Conservation (phyloP, 768 basidiomycete genomes). For the Hirschioporus abietinus region DNA sequence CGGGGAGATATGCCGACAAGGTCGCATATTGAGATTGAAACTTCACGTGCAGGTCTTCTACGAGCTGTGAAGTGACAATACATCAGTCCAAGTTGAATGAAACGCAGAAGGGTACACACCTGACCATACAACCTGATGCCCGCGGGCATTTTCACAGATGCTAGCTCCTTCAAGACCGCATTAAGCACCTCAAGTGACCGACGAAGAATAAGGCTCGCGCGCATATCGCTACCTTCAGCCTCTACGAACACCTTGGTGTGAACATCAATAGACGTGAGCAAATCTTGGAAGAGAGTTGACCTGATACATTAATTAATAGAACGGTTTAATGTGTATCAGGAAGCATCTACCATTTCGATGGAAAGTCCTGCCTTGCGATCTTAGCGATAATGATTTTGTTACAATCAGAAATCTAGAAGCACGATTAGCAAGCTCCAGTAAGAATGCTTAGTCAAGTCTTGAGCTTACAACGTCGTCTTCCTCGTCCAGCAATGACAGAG, state of each 20-base stretch:
- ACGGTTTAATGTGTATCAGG: not conserved
- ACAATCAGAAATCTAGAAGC: constrained; percentile 65
- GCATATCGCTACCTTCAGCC: constrained; percentile 35
- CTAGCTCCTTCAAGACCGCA: constrained; percentile 63
- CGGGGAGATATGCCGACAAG: constrained; percentile 35
- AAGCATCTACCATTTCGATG: constrained; percentile 55
- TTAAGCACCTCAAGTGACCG: constrained; percentile 63
- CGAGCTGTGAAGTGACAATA: constrained; percentile 35
- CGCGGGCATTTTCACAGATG: constrained; percentile 61
- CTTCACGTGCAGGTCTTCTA: constrained; percentile 45
- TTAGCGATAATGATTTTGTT: constrained; percentile 72
- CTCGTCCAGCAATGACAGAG: constrained; percentile 67
- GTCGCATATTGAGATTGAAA: constrained; percentile 59
- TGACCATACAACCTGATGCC: constrained; percentile 63
- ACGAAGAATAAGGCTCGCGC: constrained; percentile 45
- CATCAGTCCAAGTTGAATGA: constrained; percentile 8
- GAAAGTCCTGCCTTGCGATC: constrained; percentile 75
- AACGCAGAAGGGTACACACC: constrained; percentile 30
- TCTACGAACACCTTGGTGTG: constrained; percentile 46
- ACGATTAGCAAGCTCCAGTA: constrained; percentile 9
- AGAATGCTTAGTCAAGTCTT: not conserved
- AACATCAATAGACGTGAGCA: constrained; percentile 50
- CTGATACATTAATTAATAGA: constrained; percentile 27
- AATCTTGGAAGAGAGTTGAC: constrained; percentile 51
- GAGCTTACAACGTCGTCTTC: constrained; percentile 64